Percentiles rank a stretch among this genome's conserved stretches.
phyloP scores from a whole-genome alignment of 768 basidiomycete genomes.

The Hygrophorus russula region DNA sequence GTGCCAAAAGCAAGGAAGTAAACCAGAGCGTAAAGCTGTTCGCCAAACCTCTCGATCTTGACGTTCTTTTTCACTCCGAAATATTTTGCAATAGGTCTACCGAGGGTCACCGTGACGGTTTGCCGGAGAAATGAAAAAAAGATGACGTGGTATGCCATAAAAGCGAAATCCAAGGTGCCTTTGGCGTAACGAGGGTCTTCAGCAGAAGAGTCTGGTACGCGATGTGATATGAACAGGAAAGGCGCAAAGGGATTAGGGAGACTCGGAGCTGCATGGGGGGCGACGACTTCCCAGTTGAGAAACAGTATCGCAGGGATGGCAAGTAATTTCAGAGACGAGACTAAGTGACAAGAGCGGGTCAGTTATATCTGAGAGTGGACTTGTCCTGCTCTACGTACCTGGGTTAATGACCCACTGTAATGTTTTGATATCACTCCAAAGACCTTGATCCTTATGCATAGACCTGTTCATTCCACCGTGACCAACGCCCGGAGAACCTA shows the following conservation, averaged over 20 bases:
- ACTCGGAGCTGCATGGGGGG: conserved; percentile 31
- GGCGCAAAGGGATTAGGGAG: conserved; percentile 63
- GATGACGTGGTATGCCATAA: conserved; percentile 75
- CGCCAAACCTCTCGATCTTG: conserved; percentile 80
- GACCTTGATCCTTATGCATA: not conserved
- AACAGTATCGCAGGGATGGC: conserved; percentile 49
- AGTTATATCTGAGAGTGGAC: conserved; percentile 11
- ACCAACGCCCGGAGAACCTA: conserved; percentile 19
- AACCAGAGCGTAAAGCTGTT: conserved; percentile 79
- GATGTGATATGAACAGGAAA: conserved; percentile 63
- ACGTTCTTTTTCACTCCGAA: conserved; percentile 55
- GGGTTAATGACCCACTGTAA: conserved; percentile 6
- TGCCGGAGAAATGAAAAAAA: conserved; percentile 88
- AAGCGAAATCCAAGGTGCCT: conserved; percentile 62
- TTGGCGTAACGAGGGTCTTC: conserved; percentile 61
- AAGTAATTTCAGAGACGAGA: conserved; percentile 56
- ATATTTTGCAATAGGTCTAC: conserved; percentile 53
- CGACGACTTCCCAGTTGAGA: conserved; percentile 48
- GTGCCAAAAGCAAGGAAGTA: conserved; percentile 66
- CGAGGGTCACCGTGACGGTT: conserved; percentile 49
- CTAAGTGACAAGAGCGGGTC: conserved; percentile 24
- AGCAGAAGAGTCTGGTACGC: conserved; percentile 35
- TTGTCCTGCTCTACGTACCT: not conserved
- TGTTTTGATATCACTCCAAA: not conserved
- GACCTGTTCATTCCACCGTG: conserved; percentile 1